Conservation (phyloP, 2,329 filamentous ascomycete species). For the Fulvia fulva region DNA sequence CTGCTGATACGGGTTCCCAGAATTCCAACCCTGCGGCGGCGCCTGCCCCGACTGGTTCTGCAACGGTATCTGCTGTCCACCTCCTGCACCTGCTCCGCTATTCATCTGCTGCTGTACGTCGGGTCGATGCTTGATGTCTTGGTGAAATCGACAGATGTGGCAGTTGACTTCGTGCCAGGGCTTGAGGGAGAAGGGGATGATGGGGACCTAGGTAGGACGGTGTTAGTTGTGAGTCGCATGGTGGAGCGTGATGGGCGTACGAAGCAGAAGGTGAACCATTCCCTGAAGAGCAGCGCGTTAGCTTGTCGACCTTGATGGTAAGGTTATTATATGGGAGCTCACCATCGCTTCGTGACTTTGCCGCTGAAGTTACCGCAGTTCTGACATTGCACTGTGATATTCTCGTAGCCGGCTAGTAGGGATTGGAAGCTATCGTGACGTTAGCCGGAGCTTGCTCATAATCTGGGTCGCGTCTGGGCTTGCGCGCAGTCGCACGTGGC, state of each 20-base stretch:
- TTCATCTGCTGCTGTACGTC: slow-evolving; percentile 37
- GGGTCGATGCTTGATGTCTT: slow-evolving; percentile 49
- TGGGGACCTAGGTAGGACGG: no score
- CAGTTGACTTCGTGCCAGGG: slow-evolving; percentile 61
- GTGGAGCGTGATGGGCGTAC: no score
- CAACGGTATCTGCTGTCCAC: slow-evolving; percentile 31
- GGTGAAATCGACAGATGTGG: slow-evolving; percentile 71
- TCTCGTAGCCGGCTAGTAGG: slow-evolving; percentile 45
- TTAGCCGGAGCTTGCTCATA: slow-evolving; percentile 3
- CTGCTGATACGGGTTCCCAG: slow-evolving; percentile 17
- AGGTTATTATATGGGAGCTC: slow-evolving; percentile 10
- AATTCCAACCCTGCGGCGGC: slow-evolving; percentile 27
- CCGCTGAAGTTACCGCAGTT: slow-evolving; percentile 50
- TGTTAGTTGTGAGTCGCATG: no score
- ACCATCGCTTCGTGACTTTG: slow-evolving; percentile 46
- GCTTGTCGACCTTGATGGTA: slow-evolving; percentile 13
- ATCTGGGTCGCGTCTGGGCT: not conserved
- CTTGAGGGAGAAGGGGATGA: slow-evolving; percentile 64
- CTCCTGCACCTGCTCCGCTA: no score
- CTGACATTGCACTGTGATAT: slow-evolving; percentile 49
- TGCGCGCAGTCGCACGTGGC: not conserved
- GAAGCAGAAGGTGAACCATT: slow-evolving; percentile 63
- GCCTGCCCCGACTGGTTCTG: slow-evolving; percentile 22
- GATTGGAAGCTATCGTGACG: slow-evolving; percentile 43
- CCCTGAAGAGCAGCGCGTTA: slow-evolving; percentile 26